Evolutionary conservation across 805 yeast genomes (phyloP).

Genomic region (Candida koratica): DNA sequence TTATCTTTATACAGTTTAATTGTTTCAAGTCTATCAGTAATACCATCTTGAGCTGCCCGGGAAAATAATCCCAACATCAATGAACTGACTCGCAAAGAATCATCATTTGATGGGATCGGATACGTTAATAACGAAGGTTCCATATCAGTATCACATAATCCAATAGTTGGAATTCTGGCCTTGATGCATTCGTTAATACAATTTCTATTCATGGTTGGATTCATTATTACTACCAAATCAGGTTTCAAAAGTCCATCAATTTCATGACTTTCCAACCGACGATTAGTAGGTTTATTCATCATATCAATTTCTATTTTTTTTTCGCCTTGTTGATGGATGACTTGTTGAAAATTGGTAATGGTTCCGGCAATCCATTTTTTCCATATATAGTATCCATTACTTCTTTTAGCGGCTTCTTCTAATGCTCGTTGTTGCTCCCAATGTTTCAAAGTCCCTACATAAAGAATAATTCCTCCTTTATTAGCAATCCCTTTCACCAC

Average conservation of each 20-base stretch:
- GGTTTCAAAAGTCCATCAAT: constrained; percentile 67
- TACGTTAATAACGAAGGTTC: constrained; percentile 88
- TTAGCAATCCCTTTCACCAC: constrained; percentile 80
- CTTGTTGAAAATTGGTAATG: constrained; percentile 76
- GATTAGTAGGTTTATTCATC: constrained; percentile 62
- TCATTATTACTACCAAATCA: constrained; percentile 79
- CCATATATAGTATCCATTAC: constrained; percentile 76
- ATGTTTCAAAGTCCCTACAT: constrained; percentile 79
- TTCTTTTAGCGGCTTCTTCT: constrained; percentile 72
- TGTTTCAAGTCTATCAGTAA: constrained; percentile 47
- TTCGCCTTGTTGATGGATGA: constrained; percentile 49
- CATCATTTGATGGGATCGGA: constrained; percentile 96
- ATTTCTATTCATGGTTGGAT: constrained; percentile 81
- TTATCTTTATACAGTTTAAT: constrained; percentile 13
- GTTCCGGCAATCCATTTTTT: constrained; percentile 95
- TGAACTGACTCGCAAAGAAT: constrained; percentile 75
- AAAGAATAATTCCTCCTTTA: constrained; percentile 80
- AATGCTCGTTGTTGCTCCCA: constrained; percentile 62
- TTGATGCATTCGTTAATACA: constrained; percentile 78
- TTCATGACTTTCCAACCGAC: constrained; percentile 49
- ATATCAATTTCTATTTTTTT: constrained; percentile 61
- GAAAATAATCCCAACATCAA: constrained; percentile 79
- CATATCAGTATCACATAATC: constrained; percentile 88
- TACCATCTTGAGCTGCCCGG: constrained; percentile 80
- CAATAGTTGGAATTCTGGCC: constrained; percentile 86